A percentile compares a stretch with the other conserved stretches of the same genome.
Evolutionary conservation across 495 filamentous ascomycete species (phyloP).

Genomic region (Neurospora intermedia): DNA sequence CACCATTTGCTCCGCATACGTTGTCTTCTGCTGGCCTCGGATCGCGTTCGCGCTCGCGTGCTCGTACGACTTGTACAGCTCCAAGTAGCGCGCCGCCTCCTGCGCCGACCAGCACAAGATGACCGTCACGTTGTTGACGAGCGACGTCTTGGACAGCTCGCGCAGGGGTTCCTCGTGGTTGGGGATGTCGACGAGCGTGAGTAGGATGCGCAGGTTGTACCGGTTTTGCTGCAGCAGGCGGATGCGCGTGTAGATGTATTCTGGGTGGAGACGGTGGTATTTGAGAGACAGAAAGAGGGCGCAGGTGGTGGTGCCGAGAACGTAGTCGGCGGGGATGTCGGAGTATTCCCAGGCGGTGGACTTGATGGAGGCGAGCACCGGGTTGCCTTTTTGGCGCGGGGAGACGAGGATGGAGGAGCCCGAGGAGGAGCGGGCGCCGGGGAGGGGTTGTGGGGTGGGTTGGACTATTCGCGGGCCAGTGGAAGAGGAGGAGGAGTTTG

Average conservation of each 20-base stretch:
- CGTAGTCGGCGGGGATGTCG: slow-evolving; percentile 89
- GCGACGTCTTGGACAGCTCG: slow-evolving; percentile 70
- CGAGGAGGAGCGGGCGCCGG: slow-evolving; percentile 41
- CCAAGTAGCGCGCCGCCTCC: slow-evolving; percentile 87
- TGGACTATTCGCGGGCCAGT: slow-evolving; percentile 55
- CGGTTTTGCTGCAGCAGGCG: slow-evolving; percentile 57
- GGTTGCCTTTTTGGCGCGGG: slow-evolving; percentile 82
- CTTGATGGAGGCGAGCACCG: slow-evolving; percentile 71
- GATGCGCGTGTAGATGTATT: slow-evolving; percentile 94
- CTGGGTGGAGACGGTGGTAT: slow-evolving; percentile 93
- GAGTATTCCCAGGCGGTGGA: slow-evolving; percentile 93
- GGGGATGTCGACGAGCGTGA: slow-evolving; percentile 87
- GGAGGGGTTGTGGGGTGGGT: slow-evolving; percentile 74
- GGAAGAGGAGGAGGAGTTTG: slow-evolving; percentile 9
- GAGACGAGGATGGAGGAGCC: slow-evolving; percentile 80
- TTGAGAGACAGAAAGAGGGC: slow-evolving; percentile 86
- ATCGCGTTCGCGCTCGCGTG: slow-evolving; percentile 73
- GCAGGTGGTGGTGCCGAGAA: slow-evolving; percentile 77
- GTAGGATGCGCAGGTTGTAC: slow-evolving; percentile 72
- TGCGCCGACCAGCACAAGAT: slow-evolving; percentile 89
- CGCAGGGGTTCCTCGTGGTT: slow-evolving; percentile 68
- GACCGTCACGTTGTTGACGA: slow-evolving; percentile 85
- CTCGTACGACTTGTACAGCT: slow-evolving; percentile 88
- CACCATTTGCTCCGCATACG: slow-evolving; percentile 79
- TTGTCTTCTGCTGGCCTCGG: slow-evolving; percentile 65